phyloP scores from a whole-genome alignment of 441 rosid species.

The Pelargonium cotyledonis region DNA sequence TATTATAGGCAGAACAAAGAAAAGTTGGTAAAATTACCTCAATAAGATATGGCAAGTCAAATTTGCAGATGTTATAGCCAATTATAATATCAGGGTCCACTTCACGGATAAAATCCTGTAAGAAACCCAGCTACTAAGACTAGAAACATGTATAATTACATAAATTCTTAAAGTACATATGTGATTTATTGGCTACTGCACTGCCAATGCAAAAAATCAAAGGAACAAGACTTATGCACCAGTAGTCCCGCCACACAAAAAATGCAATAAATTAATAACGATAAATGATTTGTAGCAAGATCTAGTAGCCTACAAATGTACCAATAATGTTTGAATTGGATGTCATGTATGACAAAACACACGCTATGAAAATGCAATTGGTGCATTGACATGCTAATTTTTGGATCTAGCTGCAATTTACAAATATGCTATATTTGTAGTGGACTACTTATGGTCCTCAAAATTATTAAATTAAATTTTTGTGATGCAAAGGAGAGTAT shows the following conservation, averaged over 20 bases:
- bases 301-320: no score
- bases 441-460: background rate
- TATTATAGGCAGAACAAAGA: background rate
- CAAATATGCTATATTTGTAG: background rate
- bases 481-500: background rate
- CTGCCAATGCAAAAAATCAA: background rate
- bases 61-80: constrained; percentile 98
- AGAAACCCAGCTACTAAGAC: constrained; percentile 23
- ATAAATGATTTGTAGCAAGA: no score
- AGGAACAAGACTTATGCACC: background rate
- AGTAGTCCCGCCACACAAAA: background rate
- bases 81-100: constrained; percentile 97
- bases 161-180: background rate
- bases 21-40: constrained; percentile 53
- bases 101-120: constrained; percentile 78
- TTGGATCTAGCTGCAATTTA: no score
- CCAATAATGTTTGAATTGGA: no score
- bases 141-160: constrained; percentile 3
- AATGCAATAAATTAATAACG: background rate
- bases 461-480: background rate
- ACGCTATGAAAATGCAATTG: no score
- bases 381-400: background rate
- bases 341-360: no score
- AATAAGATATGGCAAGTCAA: constrained; percentile 93
- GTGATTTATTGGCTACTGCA: background rate